Evolutionary conservation across 768 basidiomycete genomes (phyloP).

Genomic region (Leucosporidium scottii): DNA sequence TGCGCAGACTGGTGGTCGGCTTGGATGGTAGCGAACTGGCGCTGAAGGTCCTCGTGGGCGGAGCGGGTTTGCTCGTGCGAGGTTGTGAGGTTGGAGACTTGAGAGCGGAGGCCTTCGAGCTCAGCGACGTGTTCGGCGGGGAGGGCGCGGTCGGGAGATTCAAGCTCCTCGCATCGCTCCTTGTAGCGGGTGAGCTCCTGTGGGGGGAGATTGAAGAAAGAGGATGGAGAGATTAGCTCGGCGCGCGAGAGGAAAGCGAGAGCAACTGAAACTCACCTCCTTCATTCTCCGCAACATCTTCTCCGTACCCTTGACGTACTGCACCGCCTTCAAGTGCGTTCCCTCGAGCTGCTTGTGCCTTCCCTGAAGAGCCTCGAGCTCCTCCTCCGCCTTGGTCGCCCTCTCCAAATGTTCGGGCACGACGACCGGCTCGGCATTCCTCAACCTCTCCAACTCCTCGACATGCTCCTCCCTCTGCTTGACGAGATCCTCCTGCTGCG

Average conservation of each 20-base stretch:
- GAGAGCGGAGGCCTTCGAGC: constrained; percentile 30
- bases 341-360: constrained; percentile 68
- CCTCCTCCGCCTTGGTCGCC: constrained; percentile 51
- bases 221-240: constrained; percentile 11
- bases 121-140: constrained; percentile 24
- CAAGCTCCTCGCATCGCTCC: constrained; percentile 65
- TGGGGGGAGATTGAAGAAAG: constrained; percentile 27
- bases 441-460: constrained; percentile 12
- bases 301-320: constrained; percentile 97
- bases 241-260: too few species aligned
- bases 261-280: constrained; percentile 46
- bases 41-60: constrained; percentile 47
- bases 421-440: background rate
- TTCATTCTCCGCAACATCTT: constrained; percentile 96
- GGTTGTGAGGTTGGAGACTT: constrained; percentile 19
- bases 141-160: constrained; percentile 43
- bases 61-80: constrained; percentile 13
- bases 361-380: constrained; percentile 41
- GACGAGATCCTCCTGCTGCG: constrained; percentile 34
- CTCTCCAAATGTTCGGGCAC: constrained; percentile 16
- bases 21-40: constrained; percentile 65
- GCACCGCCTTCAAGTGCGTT: constrained; percentile 92
- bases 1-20: constrained; percentile 72
- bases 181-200: constrained; percentile 83
- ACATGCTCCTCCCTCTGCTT: constrained; percentile 20